These are phyloP conservation scores for Chlorella ohadii DNA, from an alignment of 139 green algal genomes.

Conservation along the genomic window DNA sequence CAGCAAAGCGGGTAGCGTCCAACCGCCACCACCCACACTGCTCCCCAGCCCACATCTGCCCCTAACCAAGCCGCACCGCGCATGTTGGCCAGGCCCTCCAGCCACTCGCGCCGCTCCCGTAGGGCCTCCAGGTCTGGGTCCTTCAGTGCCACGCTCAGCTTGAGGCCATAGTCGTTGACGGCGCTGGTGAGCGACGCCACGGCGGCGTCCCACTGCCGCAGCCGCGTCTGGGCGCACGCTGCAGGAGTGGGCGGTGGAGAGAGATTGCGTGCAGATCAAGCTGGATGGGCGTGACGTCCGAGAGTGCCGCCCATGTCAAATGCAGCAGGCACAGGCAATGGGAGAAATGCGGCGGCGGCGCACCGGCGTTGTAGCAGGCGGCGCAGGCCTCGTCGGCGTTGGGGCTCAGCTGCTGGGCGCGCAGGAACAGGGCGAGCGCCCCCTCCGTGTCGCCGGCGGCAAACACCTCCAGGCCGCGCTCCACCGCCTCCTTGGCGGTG, in stretches of 20 bases:
- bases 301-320: too few species aligned
- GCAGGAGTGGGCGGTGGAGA: too few species aligned
- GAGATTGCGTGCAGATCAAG: too few species aligned
- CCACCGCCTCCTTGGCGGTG: conserved; percentile 70
- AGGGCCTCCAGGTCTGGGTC: conserved; percentile 84
- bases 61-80: conserved; percentile 53
- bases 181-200: conserved; percentile 72
- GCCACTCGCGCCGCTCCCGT: conserved; percentile 88
- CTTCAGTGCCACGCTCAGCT: conserved; percentile 81
- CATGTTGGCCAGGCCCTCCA: conserved; percentile 66
- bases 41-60: neutral
- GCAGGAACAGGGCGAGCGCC: conserved; percentile 77
- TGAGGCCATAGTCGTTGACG: conserved; percentile 87
- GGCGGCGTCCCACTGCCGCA: conserved; percentile 82
- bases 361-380: conserved; percentile 88
- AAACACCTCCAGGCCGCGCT: conserved; percentile 66
- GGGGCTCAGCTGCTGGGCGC: conserved; percentile 74
- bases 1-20: too few species aligned
- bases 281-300: too few species aligned
- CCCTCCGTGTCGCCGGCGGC: conserved; percentile 35
- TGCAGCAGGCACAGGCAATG: too few species aligned
- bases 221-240: conserved; percentile 84
- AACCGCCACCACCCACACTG: too few species aligned
- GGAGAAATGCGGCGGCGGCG: too few species aligned
- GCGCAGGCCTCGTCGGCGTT: conserved; percentile 87